Evolutionary conservation across 2,329 filamentous ascomycete species (phyloP), one percentile per base, ranked within the genome.

Genomic region (Rhinocladiella mackenziei): DNA sequence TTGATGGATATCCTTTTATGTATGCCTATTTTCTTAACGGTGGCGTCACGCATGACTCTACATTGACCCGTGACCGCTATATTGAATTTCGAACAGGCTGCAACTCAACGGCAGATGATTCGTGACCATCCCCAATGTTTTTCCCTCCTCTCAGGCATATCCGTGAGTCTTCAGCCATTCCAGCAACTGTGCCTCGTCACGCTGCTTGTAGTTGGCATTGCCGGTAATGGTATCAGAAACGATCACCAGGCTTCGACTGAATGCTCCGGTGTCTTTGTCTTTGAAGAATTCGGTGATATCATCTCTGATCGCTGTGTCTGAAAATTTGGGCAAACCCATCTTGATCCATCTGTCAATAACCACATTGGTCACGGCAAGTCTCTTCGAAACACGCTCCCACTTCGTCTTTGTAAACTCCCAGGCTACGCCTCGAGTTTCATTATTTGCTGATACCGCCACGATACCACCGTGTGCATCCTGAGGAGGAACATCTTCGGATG

Each of bases 271-370:
- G 60, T 97, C 86, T 73, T 91, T 94, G 58, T 78, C 77, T 57
- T 78, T 75, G 73, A 97, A 98, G 74, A 98, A 98, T 2, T 69
- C 64, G 37, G 82, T 75, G 58, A 98, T 92, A 41, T 96, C 88
- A 53, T 80, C 74, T 51, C 87, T 77, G 11, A 80, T 75, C 51
- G 77, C 75, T 10, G 73, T 68, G 57, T 88, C 82, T 2, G 86
- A 79, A 63, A 94, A 97, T 61, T 86, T 85, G 59, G 79, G 80
- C 56, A 98, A 70, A 32, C 81, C 81, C 56, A 85, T 73, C 56
- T 86, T 82, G 57, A 98, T 70, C 68, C 94, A 95, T 35, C 91
- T 82, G 68, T 98, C 91, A 11, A 96, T 73, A 2, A 96, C 80
- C 20, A 96, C 84, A 52, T 88, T 85, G 69, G 96, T 96, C 30